phyloP scores from a whole-genome alignment of 2,329 filamentous ascomycete species.

The Lachnellula arida region DNA sequence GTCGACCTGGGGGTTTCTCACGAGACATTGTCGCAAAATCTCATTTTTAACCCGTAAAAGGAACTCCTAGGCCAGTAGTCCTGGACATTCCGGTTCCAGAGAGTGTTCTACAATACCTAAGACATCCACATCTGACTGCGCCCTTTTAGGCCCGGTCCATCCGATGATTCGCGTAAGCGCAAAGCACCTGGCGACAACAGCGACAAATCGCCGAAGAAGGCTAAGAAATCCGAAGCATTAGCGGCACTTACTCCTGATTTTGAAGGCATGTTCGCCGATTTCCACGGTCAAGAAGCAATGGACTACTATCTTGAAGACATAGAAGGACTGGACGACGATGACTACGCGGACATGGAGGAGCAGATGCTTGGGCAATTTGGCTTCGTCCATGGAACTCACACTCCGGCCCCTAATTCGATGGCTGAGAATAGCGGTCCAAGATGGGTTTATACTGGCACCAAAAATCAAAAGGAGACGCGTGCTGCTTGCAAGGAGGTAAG shows the following conservation, averaged over 20 bases:
- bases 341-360: neutral
- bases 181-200: neutral
- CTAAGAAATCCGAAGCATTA: neutral
- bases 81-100: neutral
- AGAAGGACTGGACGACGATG: neutral
- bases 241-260: neutral
- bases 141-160: neutral
- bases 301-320: neutral
- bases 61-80: too few relatives aligned
- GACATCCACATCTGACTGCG: neutral
- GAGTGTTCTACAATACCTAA: too few relatives aligned
- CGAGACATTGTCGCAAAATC: too few relatives aligned
- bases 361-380: neutral
- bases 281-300: neutral
- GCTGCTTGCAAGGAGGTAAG: conserved; percentile 16
- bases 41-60: too few relatives aligned
- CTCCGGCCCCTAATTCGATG: neutral
- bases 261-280: neutral
- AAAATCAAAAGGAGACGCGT: conserved; percentile 14
- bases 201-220: neutral
- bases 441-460: conserved; percentile 16
- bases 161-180: neutral
- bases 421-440: neutral
- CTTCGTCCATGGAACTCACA: conserved; percentile 10
- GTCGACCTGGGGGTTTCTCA: too few relatives aligned